phyloP scores from a whole-genome alignment of 495 filamentous ascomycete genomes.

The Aspergillus wentii region DNA sequence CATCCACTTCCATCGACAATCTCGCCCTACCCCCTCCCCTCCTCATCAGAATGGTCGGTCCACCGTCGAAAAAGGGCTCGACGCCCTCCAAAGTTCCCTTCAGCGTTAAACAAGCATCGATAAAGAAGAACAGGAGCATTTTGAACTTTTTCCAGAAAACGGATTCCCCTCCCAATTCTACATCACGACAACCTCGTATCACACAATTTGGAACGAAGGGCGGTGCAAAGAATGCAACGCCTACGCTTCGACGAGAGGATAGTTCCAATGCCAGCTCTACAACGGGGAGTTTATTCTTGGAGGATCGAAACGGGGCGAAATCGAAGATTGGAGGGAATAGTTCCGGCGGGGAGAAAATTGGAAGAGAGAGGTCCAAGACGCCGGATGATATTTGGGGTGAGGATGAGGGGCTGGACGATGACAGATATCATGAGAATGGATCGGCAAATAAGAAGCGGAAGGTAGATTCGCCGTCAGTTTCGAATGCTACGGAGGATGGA shows the following conservation, averaged over 20 bases:
- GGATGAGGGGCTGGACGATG: conserved; percentile 15
- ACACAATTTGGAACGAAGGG: conserved; percentile 34
- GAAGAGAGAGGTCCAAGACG: conserved; percentile 8
- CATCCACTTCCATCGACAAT: too few species aligned
- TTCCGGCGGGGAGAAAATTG: not conserved
- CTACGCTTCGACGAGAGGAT: conserved; percentile 10
- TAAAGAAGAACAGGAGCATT: conserved; percentile 77
- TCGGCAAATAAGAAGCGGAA: conserved; percentile 35
- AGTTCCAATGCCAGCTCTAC: conserved; percentile 13
- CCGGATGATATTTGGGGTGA: conserved; percentile 36
- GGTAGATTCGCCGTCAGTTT: conserved; percentile 23
- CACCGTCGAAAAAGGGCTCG: conserved; percentile 21
- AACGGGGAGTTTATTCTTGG: conserved; percentile 35
- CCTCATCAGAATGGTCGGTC: too few species aligned
- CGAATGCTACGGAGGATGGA: conserved; percentile 2
- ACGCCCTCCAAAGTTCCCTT: conserved; percentile 16
- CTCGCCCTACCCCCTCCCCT: too few species aligned
- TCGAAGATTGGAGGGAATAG: conserved; percentile 7
- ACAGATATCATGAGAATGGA: conserved; percentile 24
- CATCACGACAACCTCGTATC: conserved; percentile 31
- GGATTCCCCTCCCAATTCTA: conserved; percentile 38
- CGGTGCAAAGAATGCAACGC: conserved; percentile 15
- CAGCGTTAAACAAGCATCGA: conserved; percentile 2
- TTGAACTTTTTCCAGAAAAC: conserved; percentile 78
- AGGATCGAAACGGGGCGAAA: conserved; percentile 29